Conservation (phyloP, 139 green algal species). For the Coccomyxa sp. region DNA sequence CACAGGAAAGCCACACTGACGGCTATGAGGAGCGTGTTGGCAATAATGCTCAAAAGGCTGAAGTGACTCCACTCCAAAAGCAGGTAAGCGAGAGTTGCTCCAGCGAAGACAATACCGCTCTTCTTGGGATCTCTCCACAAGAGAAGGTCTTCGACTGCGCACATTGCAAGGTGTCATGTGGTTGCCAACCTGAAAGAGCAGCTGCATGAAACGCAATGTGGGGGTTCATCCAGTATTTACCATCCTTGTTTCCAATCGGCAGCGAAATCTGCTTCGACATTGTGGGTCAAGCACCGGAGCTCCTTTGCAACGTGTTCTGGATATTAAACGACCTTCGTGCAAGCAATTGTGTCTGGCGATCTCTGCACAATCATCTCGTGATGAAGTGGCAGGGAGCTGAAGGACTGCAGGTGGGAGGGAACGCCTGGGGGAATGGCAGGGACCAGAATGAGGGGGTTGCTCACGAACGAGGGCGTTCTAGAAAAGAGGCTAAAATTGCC, state of each 20-base stretch:
- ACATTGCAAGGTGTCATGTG: neutral
- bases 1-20: slow-evolving; percentile 33
- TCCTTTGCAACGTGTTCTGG: too few relatives aligned
- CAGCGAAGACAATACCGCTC: slow-evolving; percentile 32
- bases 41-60: slow-evolving; percentile 22
- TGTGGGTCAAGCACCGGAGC: neutral
- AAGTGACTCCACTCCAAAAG: slow-evolving; percentile 31
- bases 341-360: too few relatives aligned
- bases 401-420: too few relatives aligned
- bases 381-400: too few relatives aligned
- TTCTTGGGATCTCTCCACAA: slow-evolving; percentile 47
- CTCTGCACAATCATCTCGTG: too few relatives aligned
- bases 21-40: slow-evolving; percentile 17
- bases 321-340: too few relatives aligned
- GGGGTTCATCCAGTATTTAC: neutral
- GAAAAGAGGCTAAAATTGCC: too few relatives aligned
- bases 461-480: too few relatives aligned
- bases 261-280: slow-evolving; percentile 3
- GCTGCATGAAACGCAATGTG: neutral
- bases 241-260: neutral
- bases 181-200: neutral
- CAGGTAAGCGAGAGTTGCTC: slow-evolving; percentile 31
- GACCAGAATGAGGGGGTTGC: too few relatives aligned
- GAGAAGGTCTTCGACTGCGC: slow-evolving; percentile 52
- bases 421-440: too few relatives aligned